These are phyloP conservation scores for Neopestalotiopsis rosae DNA, from an alignment of 2,329 filamentous ascomycete species.

Conservation along the genomic window DNA sequence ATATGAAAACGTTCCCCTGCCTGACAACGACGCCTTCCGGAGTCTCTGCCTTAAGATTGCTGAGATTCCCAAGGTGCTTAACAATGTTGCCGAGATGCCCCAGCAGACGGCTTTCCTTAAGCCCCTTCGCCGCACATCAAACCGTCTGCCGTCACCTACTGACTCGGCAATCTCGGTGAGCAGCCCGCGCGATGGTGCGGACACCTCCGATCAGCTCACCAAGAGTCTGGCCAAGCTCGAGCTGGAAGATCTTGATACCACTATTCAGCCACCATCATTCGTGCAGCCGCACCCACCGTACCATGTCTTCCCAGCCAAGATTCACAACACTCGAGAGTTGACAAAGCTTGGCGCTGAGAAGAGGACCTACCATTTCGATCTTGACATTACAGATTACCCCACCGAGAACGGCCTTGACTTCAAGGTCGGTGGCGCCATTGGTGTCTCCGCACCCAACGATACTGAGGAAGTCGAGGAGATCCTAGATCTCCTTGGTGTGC, in stretches of 20 bases:
- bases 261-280: constrained; percentile 80
- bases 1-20: constrained; percentile 61
- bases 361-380: constrained; percentile 95
- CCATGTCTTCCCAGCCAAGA: constrained; percentile 86
- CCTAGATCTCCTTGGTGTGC: constrained; percentile 81
- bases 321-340: constrained; percentile 84
- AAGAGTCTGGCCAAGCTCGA: constrained; percentile 33
- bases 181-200: constrained; percentile 42
- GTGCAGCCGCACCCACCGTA: constrained; percentile 96
- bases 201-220: constrained; percentile 38
- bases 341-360: constrained; percentile 92
- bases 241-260: constrained; percentile 57
- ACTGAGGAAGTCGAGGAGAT: constrained; percentile 79
- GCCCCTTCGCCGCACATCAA: constrained; percentile 51
- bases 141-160: constrained; percentile 46
- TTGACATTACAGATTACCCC: constrained; percentile 95
- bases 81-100: constrained; percentile 73
- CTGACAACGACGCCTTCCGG: constrained; percentile 85
- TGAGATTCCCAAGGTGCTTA: constrained; percentile 75
- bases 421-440: constrained; percentile 94
- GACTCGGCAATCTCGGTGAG: constrained; percentile 56
- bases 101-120: constrained; percentile 76
- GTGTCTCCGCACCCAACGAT: constrained; percentile 88
- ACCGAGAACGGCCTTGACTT: constrained; percentile 86
- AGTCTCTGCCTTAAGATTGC: constrained; percentile 79